Conservation (phyloP, 2,329 filamentous ascomycete genomes). For the Fusarium floridanum region DNA sequence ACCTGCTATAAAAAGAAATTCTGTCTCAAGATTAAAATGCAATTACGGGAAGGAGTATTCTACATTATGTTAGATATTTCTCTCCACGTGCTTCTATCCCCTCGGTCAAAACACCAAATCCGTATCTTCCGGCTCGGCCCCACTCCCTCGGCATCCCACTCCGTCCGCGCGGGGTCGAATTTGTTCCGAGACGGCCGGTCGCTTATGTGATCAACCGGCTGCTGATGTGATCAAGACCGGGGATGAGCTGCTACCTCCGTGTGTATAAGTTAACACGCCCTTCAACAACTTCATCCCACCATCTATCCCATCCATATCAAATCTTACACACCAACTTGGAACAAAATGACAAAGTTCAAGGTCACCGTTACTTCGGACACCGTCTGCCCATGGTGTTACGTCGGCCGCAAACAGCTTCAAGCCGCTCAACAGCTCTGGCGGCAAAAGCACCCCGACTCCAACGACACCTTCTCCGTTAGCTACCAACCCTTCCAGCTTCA, state of each 20-base stretch:
- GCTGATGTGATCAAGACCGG: slow-evolving; percentile 23
- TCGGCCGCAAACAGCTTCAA: slow-evolving; percentile 61
- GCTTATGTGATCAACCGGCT: slow-evolving; percentile 33
- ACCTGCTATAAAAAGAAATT: too few species aligned
- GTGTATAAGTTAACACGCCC: slow-evolving; percentile 12
- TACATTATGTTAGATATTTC: neutral
- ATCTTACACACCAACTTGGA: slow-evolving; percentile 10
- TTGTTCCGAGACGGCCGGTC: slow-evolving; percentile 7
- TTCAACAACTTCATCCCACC: neutral
- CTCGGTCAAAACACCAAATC: neutral
- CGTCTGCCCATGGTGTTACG: slow-evolving; percentile 66
- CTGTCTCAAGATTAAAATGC: neutral
- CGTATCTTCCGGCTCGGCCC: neutral
- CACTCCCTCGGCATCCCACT: slow-evolving; percentile 32
- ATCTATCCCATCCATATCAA: neutral
- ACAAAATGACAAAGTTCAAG: slow-evolving; percentile 69
- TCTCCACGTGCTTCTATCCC: neutral
- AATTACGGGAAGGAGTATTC: neutral
- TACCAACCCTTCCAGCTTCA: slow-evolving; percentile 62
- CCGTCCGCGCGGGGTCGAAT: slow-evolving; percentile 15
- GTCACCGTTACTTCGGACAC: slow-evolving; percentile 64
- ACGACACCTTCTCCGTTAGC: slow-evolving; percentile 70
- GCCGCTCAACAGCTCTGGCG: slow-evolving; percentile 59
- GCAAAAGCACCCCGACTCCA: slow-evolving; percentile 54
- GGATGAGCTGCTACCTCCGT: slow-evolving; percentile 7